Percentiles rank a stretch among this genome's conserved stretches.
phyloP scores from a whole-genome alignment of 768 basidiomycete species.

The Phylloporus arenicola region DNA sequence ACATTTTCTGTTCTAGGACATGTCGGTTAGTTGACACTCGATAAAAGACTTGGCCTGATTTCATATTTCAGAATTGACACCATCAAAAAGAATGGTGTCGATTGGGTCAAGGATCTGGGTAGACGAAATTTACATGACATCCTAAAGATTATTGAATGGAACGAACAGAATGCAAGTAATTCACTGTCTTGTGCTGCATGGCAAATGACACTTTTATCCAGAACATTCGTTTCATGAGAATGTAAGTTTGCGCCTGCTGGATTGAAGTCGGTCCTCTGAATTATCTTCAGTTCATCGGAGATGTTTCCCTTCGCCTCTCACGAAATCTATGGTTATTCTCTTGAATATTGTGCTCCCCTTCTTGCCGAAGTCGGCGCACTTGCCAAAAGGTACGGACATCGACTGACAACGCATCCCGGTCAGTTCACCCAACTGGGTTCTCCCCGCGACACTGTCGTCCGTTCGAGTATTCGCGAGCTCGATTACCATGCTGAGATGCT shows the following conservation, averaged over 20 bases:
- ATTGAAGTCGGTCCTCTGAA: not conserved
- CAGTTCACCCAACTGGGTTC: conserved; percentile 83
- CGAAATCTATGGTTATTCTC: conserved; percentile 68
- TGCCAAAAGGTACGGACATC: conserved; percentile 65
- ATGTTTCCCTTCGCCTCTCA: conserved; percentile 95
- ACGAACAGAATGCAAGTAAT: conserved; percentile 65
- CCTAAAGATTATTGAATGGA: conserved; percentile 79
- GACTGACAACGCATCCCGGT: conserved; percentile 85
- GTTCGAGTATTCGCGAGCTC: conserved; percentile 73
- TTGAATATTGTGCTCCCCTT: conserved; percentile 62
- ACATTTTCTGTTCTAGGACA: conserved; percentile 74
- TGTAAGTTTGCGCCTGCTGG: conserved; percentile 28
- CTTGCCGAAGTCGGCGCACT: conserved; percentile 56
- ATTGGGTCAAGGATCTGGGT: conserved; percentile 79
- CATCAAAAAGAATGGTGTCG: conserved; percentile 73
- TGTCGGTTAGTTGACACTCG: conserved; percentile 40
- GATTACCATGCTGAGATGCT: conserved; percentile 86
- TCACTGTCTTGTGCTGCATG: not conserved
- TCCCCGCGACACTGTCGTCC: conserved; percentile 68
- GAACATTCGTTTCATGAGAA: conserved; percentile 80
- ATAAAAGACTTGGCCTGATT: not conserved
- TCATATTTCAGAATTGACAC: conserved; percentile 53
- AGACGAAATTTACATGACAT: conserved; percentile 71
- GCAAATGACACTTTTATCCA: conserved; percentile 14
- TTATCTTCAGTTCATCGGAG: conserved; percentile 57